Base-by-base conservation (phyloP, 1,139 yeast genomes). In the Yamadazyma dendronema region DNA sequence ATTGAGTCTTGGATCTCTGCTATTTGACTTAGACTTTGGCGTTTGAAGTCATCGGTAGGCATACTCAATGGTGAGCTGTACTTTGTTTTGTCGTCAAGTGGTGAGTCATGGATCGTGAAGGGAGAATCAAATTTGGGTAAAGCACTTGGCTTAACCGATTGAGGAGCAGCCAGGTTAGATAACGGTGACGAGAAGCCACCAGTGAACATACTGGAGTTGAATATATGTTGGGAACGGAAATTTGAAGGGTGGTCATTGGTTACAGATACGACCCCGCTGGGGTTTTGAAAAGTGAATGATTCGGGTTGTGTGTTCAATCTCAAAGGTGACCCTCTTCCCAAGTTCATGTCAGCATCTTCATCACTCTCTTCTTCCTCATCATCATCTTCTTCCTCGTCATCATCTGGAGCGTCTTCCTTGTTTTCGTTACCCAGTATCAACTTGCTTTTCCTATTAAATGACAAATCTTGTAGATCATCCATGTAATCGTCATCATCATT, bases 291-390 rank as follows among this genome's bases (percentile, higher is more conserved):
- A n/a, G 48, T 41, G 8, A 38, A 32, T 10, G 49, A 42, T 25
- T 49, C 66, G 26, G 50, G 42, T 10, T 42, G 47, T 1, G 59
- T 59, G 40, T 65, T 65, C 27, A 66, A 52, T 38, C 52, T 61
- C 33, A 65, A 49, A 0, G 70, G 65, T n/a, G 39, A 31, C 14
- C 43, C 47, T 29, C 42, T 49, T 5, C 35, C 41, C 19, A 37
- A 17, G 46, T 48, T 48, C 4, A 44, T 47, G 23, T 54, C 65
- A 28, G 62, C 68, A 39, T 65, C 74, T 23, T 56, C 71, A 35
- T 61, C 71, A 47, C 66, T 59, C 41, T 65, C 70, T 31, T 67
- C 71, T 25, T 46, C 52, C 17, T 50, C 54, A 4, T 37, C 48
- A 4, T 39, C 44, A 4, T 41, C 46, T 4, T 44, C 43, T 16